These are phyloP conservation scores for Trametes versicolor DNA, from an alignment of 1,284 basidiomycete genomes.

Conservation along the genomic window DNA sequence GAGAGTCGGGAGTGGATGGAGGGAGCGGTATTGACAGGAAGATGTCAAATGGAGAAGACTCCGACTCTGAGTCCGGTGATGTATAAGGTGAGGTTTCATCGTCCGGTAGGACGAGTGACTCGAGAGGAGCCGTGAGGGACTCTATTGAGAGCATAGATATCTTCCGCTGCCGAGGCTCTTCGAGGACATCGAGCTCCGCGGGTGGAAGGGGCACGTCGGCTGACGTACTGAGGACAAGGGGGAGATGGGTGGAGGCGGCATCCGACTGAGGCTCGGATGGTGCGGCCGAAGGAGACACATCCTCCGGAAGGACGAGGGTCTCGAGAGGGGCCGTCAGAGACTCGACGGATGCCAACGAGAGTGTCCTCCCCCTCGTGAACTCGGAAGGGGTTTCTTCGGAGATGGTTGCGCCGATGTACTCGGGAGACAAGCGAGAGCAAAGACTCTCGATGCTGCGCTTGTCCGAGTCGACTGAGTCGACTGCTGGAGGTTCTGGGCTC, in stretches of 20 bases:
- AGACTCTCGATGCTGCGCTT: conserved; percentile 7
- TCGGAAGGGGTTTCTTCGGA: not conserved
- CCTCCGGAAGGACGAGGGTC: conserved; percentile 14
- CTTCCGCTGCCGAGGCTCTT: not conserved
- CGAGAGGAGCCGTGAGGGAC: conserved; percentile 26
- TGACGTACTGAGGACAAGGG: not conserved
- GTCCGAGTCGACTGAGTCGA: not conserved
- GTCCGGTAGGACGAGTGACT: conserved; percentile 11
- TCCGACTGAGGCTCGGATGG: not conserved
- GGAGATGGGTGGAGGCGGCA: conserved; percentile 1
- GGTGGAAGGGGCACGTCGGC: not conserved
- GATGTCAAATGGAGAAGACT: not conserved
- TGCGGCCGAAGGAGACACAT: not conserved
- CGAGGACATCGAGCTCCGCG: not conserved
- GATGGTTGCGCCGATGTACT: conserved; percentile 26
- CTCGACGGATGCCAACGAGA: conserved; percentile 22
- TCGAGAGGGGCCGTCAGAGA: conserved; percentile 32
- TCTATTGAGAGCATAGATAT: conserved; percentile 9
- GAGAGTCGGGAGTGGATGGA: conserved; percentile 3
- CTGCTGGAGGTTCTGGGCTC: not conserved
- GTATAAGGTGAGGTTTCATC: not conserved
- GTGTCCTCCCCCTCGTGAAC: conserved; percentile 4
- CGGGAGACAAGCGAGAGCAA: conserved; percentile 18
- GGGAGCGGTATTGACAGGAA: conserved; percentile 6
- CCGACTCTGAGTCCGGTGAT: not conserved